phyloP scores from a whole-genome alignment of 2,329 filamentous ascomycete species.

The Biscogniauxia marginata region DNA sequence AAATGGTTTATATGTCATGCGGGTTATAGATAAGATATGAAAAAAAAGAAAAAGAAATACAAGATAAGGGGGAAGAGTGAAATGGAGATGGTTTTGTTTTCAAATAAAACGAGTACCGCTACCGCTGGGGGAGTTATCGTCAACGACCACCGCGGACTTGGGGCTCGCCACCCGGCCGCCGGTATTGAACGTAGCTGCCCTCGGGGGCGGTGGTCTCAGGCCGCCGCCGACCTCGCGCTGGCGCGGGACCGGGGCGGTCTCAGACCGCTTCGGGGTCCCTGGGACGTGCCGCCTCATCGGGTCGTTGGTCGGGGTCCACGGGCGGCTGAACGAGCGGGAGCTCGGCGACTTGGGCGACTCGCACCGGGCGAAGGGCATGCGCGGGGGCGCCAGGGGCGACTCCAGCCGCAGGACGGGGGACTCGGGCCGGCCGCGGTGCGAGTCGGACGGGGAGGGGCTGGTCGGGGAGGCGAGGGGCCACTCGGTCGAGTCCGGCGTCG shows the following conservation, averaged over 20 bases:
- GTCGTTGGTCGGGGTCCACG: constrained; percentile 14
- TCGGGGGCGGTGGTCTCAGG: neutral
- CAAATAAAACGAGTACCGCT: neutral
- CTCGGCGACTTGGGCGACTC: constrained; percentile 29
- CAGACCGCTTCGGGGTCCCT: neutral
- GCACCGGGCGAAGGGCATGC: constrained; percentile 15
- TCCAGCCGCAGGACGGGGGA: constrained; percentile 8
- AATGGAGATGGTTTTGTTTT: neutral
- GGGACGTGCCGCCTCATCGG: neutral
- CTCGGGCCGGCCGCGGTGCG: constrained; percentile 3
- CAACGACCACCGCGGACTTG: neutral
- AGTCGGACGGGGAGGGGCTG: neutral
- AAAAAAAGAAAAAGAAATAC: neutral
- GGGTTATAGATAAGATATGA: too few species aligned
- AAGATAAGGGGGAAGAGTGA: neutral
- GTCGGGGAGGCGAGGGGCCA: constrained; percentile 10
- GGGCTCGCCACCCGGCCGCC: neutral
- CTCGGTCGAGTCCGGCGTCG: constrained; percentile 14
- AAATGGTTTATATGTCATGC: constrained; percentile 1
- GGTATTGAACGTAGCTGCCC: neutral
- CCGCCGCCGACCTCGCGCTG: too few species aligned
- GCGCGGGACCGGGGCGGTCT: neutral
- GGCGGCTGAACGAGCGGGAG: constrained; percentile 25
- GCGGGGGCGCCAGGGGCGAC: constrained; percentile 12
- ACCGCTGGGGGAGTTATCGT: neutral